phyloP scores from a whole-genome alignment of 208 protist species.

The Leishmania amazonensis region DNA sequence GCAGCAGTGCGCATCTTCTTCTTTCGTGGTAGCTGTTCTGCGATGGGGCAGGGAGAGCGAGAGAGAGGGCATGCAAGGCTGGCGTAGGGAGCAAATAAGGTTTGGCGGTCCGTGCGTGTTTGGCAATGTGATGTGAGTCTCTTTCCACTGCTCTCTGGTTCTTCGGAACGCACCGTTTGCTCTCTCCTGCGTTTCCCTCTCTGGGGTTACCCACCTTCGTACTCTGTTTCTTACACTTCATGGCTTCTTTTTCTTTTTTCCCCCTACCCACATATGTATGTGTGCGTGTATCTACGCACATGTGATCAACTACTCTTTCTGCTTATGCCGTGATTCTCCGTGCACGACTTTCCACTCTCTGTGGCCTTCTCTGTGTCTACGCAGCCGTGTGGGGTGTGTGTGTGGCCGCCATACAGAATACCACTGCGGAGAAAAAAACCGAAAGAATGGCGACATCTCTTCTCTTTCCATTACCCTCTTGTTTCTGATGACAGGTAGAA shows the following conservation, averaged over 20 bases:
- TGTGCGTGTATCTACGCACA: not conserved
- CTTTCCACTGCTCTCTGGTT: not conserved
- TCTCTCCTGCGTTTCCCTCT: not conserved
- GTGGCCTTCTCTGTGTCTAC: not conserved
- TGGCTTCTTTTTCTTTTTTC: not conserved
- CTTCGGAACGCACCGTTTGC: not conserved
- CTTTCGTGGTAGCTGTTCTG: not conserved
- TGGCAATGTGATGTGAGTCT: not conserved
- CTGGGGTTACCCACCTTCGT: not conserved
- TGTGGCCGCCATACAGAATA: not conserved
- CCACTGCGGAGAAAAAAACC: not conserved
- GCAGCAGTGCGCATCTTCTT: not conserved
- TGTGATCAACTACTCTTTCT: constrained; percentile 15
- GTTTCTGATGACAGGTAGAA: not conserved
- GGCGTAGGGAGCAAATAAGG: not conserved
- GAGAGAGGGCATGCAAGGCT: not conserved
- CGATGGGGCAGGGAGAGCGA: not conserved
- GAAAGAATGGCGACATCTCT: not conserved
- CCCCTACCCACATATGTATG: not conserved
- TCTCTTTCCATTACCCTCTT: not conserved
- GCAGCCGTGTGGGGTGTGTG: not conserved
- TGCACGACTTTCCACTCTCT: not conserved
- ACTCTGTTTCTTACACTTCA: constrained; percentile 14
- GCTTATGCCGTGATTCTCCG: not conserved
- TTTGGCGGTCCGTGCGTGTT: not conserved